These are phyloP conservation scores for Parasarocladium wereldwijsianum DNA, from an alignment of 2,329 filamentous ascomycete species.

Conservation along the genomic window DNA sequence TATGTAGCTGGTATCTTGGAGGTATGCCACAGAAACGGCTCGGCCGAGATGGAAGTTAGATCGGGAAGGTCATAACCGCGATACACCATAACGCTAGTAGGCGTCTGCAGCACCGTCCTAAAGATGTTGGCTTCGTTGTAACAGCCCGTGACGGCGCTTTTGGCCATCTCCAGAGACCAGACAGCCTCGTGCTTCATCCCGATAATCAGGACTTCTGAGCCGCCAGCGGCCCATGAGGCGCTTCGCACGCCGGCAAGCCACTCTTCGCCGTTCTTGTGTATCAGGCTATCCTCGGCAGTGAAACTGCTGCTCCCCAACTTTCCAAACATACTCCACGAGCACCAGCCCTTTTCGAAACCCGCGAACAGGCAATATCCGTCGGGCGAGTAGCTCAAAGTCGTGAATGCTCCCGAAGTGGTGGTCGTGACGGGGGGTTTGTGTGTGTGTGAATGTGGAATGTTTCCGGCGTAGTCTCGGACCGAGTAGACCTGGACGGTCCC, in stretches of 20 bases:
- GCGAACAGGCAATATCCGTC: constrained; percentile 95
- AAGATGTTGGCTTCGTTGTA: constrained; percentile 86
- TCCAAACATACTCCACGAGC: constrained; percentile 93
- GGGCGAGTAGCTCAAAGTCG: constrained; percentile 71
- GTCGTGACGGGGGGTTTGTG: constrained; percentile 56
- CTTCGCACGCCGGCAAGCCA: constrained; percentile 72
- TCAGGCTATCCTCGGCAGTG: constrained; percentile 47
- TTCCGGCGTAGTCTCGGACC: constrained; percentile 83
- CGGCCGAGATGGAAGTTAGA: constrained; percentile 79
- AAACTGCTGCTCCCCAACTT: constrained; percentile 82
- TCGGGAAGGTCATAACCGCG: constrained; percentile 85
- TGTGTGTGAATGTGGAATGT: constrained; percentile 75
- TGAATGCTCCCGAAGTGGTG: constrained; percentile 54
- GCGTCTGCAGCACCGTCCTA: constrained; percentile 77
- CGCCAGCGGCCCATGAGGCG: constrained; percentile 76
- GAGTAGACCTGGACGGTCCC: constrained; percentile 81
- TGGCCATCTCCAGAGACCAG: constrained; percentile 83
- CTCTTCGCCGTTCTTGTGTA: constrained; percentile 55
- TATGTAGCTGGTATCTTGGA: constrained; percentile 75
- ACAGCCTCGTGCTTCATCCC: constrained; percentile 59
- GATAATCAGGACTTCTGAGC: constrained; percentile 70
- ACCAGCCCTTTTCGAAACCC: constrained; percentile 86
- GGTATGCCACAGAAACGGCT: constrained; percentile 90
- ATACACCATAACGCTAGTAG: constrained; percentile 80
- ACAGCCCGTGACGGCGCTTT: constrained; percentile 83